Conservation (phyloP, 371 early-diverging fungal genomes). For the Rhizopus microsporus region DNA sequence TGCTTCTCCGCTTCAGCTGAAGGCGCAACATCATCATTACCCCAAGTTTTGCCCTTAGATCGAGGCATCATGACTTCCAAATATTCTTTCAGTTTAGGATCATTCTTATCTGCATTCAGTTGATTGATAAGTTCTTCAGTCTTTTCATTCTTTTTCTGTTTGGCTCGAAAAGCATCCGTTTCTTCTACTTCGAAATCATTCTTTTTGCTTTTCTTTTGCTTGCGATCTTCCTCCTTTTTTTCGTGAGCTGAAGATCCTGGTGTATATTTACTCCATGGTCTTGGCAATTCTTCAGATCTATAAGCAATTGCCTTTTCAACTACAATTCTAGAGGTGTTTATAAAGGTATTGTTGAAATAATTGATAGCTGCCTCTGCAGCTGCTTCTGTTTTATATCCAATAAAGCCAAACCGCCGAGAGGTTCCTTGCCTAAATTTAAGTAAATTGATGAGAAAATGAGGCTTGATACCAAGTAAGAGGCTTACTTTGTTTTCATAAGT, state of each 20-base stretch:
- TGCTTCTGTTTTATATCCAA: conserved; percentile 86
- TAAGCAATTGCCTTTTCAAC: conserved; percentile 90
- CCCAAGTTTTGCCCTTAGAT: conserved; percentile 84
- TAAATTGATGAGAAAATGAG: not conserved
- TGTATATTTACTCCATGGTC: conserved; percentile 90
- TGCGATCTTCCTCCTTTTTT: conserved; percentile 32
- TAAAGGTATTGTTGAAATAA: conserved; percentile 89
- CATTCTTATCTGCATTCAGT: conserved; percentile 64
- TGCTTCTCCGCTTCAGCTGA: conserved; percentile 25
- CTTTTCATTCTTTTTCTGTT: conserved; percentile 33
- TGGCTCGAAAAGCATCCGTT: conserved; percentile 42
- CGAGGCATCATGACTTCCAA: conserved; percentile 85
- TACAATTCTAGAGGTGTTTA: conserved; percentile 84
- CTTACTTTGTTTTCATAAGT: conserved; percentile 80
- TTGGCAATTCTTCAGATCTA: conserved; percentile 73
- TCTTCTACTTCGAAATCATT: conserved; percentile 46
- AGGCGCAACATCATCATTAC: conserved; percentile 79
- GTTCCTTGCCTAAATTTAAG: conserved; percentile 45
- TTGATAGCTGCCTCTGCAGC: conserved; percentile 80
- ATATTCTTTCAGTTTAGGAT: conserved; percentile 86
- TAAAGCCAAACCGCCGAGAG: conserved; percentile 89
- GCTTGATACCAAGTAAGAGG: not conserved
- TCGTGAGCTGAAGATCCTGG: conserved; percentile 73
- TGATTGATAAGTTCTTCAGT: conserved; percentile 54
- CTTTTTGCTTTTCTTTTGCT: conserved; percentile 23